Conservation (phyloP, 1,139 yeast species). For the Taphrina pruni region DNA sequence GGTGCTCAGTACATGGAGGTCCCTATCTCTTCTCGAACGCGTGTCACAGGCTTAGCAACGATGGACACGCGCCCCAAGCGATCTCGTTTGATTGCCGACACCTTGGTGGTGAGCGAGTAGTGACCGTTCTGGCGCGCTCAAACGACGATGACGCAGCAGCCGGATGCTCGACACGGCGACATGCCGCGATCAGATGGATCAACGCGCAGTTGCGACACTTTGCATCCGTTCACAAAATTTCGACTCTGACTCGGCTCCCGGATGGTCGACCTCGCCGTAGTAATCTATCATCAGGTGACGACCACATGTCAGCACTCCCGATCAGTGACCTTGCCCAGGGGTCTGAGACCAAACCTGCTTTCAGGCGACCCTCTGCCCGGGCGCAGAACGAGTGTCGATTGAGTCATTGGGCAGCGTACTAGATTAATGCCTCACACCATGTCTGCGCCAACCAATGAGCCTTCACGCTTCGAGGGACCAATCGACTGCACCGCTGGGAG, state of each 20-base stretch:
- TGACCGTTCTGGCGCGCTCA: no score
- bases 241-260: background rate
- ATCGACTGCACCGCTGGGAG: background rate
- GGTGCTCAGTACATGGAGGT: no score
- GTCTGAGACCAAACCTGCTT: no score
- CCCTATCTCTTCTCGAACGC: no score
- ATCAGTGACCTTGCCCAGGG: background rate
- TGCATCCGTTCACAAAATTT: background rate
- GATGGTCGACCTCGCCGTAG: background rate
- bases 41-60: no score
- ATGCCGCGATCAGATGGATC: background rate
- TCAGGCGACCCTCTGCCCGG: no score
- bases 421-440: constrained; percentile 8
- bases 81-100: no score
- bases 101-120: no score
- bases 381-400: no score
- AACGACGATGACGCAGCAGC: no score
- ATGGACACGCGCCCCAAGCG: no score
- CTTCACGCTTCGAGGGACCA: background rate
- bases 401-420: background rate
- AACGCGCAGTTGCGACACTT: background rate
- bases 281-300: background rate
- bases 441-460: background rate
- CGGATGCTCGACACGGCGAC: no score
- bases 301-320: background rate